Base-by-base conservation (phyloP, 441 rosid genomes). In the Adansonia grandidieri region DNA sequence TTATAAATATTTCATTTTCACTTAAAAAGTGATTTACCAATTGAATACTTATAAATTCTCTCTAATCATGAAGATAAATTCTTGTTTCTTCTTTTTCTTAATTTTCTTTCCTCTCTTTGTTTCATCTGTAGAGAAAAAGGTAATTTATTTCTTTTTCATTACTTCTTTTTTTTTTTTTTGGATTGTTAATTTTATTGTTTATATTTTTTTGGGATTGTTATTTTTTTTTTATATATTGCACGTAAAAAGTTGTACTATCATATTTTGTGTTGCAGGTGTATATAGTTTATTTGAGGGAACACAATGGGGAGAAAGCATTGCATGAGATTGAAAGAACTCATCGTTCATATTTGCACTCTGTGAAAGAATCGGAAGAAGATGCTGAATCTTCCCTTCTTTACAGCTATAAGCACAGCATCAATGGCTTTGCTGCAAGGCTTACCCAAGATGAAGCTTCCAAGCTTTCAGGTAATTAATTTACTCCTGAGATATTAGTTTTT, bases 391-490 rank as follows among this genome's bases (percentile, higher is more conserved):
- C 97, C 19, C 90, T 90, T 58, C 79, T 94, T 57, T 94, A 94
- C 85, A 94, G 98, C 88, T 92, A 94, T 82, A 90, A 89, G 80
- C 87, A 91, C 78, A 87, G 90, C 88, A 87, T 94, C 87, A 92
- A 94, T 85, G 98, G 96, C 80, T 88, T 90, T 2, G 87, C 97
- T 0, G 97, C 97, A 42, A 69, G 82, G 62, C 86, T 94, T 79
- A 88, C 93, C n/a, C 79, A 86, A 0, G 81, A 90, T 2, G 86
- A 94, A 82, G 97, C 96, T 64, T 81, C 93, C 83, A 90, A 78
- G 54, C 91, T 94, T 50, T 88, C 91, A 1, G 82, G 94, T 91
- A 87, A 50, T 22, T 37, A n/a, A 10, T 5, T 45, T 15, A 62
- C 37, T 28, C 45, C 44, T 17, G 1, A 8, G 5, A 32, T 11